These are phyloP conservation scores for Hyaloscypha finlandica DNA, from an alignment of 495 filamentous ascomycete species.

Conservation along the genomic window DNA sequence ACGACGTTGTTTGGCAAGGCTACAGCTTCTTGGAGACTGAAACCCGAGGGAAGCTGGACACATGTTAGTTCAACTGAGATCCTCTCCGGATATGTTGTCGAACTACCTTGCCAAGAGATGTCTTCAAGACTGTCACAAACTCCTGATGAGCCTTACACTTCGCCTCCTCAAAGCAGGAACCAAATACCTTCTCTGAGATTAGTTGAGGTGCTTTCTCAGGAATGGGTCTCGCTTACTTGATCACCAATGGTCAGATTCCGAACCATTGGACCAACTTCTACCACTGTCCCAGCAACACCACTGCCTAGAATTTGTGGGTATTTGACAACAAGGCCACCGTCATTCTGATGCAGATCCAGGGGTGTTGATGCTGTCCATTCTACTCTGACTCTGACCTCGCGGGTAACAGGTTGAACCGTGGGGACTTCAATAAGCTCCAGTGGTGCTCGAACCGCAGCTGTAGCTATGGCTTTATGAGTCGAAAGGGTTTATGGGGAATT, in stretches of 20 bases:
- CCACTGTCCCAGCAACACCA: conserved; percentile 45
- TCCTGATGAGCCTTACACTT: conserved; percentile 48
- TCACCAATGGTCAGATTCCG: conserved; percentile 44
- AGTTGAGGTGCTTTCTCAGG: not conserved
- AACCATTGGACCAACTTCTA: conserved; percentile 43
- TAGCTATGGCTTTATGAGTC: conserved; percentile 45
- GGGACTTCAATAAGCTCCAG: conserved; percentile 39
- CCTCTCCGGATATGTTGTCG: not conserved
- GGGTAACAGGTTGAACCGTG: conserved; percentile 39
- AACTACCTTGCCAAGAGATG: conserved; percentile 36
- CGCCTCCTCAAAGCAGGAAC: conserved; percentile 43
- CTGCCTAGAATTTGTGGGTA: conserved; percentile 40
- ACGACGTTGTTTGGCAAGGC: conserved; percentile 54
- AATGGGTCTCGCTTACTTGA: conserved; percentile 3
- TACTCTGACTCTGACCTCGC: conserved; percentile 44
- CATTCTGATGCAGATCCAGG: conserved; percentile 55
- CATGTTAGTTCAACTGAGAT: not conserved
- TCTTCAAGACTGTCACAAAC: conserved; percentile 38
- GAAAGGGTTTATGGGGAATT: not conserved
- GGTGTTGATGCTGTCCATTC: conserved; percentile 56
- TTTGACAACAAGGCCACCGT: conserved; percentile 48
- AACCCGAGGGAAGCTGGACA: conserved; percentile 39
- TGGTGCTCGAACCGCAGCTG: conserved; percentile 37
- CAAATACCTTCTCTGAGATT: conserved; percentile 42
- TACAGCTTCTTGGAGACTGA: conserved; percentile 46